Base-by-base conservation (phyloP, 805 yeast species). In the Torulaspora microellipsoides region DNA sequence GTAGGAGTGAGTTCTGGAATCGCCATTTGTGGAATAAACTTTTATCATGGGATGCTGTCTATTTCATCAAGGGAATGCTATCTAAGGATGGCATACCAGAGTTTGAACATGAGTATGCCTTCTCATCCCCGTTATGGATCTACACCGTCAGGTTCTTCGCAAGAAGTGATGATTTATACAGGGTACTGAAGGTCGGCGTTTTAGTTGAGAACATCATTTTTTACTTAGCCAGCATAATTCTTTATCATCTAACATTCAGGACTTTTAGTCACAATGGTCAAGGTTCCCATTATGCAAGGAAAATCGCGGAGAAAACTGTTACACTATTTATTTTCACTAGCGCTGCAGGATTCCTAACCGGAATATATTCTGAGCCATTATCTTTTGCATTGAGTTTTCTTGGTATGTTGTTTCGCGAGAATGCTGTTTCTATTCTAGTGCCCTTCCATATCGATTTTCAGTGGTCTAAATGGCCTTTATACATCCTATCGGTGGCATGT, bases 71-170 rank as follows among this genome's bases (percentile, higher is more conserved):
- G 35, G 51, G 49, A 7, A 60, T 81, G 43, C 77, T 85, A 15
- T 23, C 42, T 28, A 58, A 64, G 8, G 62, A 74, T 12, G 78
- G 74, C 0, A 61, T 66, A 12, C 65, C 71, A 1, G 60, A 66
- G n/a, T 90, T 72, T 63, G 98, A 91, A 64, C 96, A 91, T 61
- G 95, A 89, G 64, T 85, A 78, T 73, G 97, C 95, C 4, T 91
- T 87, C 60, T 80, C 95, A 23, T 80, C 95, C 23, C 85, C 85
- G 9, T 57, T 78, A 2, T 91, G 96, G 95, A 73, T 83, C 69
- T 58, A 76, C 17, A 36, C 81, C 3, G 63, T 83, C 3, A 59
- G 52, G 23, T 29, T 9, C 30, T 42, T 36, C 11, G 40, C 35
- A 35, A 52, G 36, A 15, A 40, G 41, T 7, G 49, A 58, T 29